Evolutionary conservation across 495 filamentous ascomycete genomes (phyloP).

Genomic region (Annulohypoxylon stygium): DNA sequence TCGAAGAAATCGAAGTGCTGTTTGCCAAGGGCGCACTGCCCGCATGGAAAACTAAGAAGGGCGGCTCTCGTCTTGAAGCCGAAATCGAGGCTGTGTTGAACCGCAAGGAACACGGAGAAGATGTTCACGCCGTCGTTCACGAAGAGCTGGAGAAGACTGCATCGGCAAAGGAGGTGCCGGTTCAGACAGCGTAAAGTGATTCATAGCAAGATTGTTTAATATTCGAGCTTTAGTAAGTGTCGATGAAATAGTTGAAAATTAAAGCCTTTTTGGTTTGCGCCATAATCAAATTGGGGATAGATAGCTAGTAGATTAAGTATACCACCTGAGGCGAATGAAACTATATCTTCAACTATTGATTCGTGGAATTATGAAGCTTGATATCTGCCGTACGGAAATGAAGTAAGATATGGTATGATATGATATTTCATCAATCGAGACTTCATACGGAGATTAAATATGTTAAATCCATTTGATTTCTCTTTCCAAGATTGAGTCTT

Average conservation of each 20-base stretch:
- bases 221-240: not conserved
- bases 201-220: not conserved
- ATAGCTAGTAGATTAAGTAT: not conserved
- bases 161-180: constrained; percentile 25
- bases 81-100: constrained; percentile 59
- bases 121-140: constrained; percentile 41
- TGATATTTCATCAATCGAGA: not conserved
- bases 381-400: not conserved
- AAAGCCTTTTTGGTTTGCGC: not conserved
- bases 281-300: not conserved
- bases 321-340: not conserved
- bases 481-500: not conserved
- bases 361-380: not conserved
- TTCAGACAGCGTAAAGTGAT: constrained; percentile 31
- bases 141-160: constrained; percentile 33
- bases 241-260: not conserved
- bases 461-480: not conserved
- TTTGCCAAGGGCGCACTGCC: constrained; percentile 67
- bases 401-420: not conserved
- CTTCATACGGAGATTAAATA: not conserved
- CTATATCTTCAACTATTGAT: not conserved
- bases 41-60: constrained; percentile 73
- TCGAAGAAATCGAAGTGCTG: constrained; percentile 77
- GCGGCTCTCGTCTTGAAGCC: constrained; percentile 59
- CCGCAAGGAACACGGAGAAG: constrained; percentile 46